phyloP scores from a whole-genome alignment of 305 asterid genomes.

The Striga hermonthica region DNA sequence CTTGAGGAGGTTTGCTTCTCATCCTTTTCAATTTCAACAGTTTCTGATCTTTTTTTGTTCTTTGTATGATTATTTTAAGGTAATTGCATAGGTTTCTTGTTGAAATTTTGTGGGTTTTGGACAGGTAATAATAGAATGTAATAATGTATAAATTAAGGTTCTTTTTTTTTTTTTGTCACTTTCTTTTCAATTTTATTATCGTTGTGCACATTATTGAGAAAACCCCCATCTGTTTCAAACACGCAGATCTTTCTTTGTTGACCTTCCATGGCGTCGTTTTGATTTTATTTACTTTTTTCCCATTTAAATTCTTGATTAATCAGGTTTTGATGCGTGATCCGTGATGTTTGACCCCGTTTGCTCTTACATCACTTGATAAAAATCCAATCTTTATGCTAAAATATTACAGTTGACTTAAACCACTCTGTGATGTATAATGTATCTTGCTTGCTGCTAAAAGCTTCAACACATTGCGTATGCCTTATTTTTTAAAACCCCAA shows the following conservation, averaged over 20 bases:
- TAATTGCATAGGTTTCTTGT: background rate
- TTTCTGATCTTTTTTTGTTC: background rate
- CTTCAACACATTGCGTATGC: background rate
- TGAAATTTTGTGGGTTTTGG: slow-evolving; percentile 10
- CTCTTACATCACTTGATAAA: background rate
- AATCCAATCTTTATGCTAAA: background rate
- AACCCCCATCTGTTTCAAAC: background rate
- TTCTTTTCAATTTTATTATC: background rate
- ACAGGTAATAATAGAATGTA: slow-evolving; percentile 19
- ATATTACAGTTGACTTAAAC: background rate
- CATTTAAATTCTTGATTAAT: slow-evolving; percentile 16
- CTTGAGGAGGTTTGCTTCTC: slow-evolving; percentile 34
- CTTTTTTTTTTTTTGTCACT: background rate
- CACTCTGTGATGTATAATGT: background rate
- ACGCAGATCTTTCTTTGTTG: slow-evolving; percentile 10
- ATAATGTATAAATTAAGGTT: background rate
- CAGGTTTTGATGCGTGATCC: slow-evolving; percentile 30
- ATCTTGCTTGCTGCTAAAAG: background rate
- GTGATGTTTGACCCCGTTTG: slow-evolving; percentile 6
- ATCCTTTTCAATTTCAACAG: background rate
- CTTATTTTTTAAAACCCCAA: background rate
- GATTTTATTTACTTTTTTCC: too few species aligned
- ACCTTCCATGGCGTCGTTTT: background rate
- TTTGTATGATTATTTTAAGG: background rate
- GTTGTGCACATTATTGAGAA: background rate